These are phyloP conservation scores for Haematococcus lacustris DNA, from an alignment of 139 green algal genomes.

Conservation along the genomic window DNA sequence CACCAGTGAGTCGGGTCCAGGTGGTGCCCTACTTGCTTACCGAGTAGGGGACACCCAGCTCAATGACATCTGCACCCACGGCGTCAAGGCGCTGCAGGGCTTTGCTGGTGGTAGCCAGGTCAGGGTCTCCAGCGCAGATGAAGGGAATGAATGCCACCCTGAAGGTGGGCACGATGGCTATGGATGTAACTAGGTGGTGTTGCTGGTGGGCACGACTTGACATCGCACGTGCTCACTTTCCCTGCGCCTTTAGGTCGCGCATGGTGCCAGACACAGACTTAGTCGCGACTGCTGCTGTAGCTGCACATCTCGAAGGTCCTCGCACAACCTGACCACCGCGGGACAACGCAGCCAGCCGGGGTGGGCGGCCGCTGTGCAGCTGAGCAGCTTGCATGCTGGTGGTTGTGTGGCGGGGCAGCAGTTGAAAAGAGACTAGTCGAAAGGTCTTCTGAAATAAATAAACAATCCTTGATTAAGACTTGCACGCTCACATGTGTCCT, in stretches of 20 bases:
- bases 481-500: no score
- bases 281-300: not conserved
- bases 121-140: slow-evolving; percentile 89
- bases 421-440: no score
- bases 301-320: no score
- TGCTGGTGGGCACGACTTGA: not conserved
- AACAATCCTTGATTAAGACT: no score
- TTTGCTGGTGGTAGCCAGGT: slow-evolving; percentile 76
- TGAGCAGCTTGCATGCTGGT: no score
- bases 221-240: slow-evolving; percentile 32
- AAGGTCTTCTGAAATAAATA: no score
- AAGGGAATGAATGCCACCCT: slow-evolving; percentile 92
- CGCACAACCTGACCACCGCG: no score
- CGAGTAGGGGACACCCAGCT: slow-evolving; percentile 86
- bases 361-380: no score
- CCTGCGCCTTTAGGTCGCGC: slow-evolving; percentile 46
- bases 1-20: not conserved
- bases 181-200: not conserved
- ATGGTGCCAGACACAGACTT: slow-evolving; percentile 40
- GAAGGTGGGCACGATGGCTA: not conserved
- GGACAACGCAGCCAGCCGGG: no score
- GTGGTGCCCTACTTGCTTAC: slow-evolving; percentile 14
- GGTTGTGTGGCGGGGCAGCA: no score
- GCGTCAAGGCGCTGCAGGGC: slow-evolving; percentile 71
- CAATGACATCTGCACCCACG: slow-evolving; percentile 88